Evolutionary conservation across 1,284 basidiomycete genomes (phyloP).

Genomic region (Puccinia hordei): DNA sequence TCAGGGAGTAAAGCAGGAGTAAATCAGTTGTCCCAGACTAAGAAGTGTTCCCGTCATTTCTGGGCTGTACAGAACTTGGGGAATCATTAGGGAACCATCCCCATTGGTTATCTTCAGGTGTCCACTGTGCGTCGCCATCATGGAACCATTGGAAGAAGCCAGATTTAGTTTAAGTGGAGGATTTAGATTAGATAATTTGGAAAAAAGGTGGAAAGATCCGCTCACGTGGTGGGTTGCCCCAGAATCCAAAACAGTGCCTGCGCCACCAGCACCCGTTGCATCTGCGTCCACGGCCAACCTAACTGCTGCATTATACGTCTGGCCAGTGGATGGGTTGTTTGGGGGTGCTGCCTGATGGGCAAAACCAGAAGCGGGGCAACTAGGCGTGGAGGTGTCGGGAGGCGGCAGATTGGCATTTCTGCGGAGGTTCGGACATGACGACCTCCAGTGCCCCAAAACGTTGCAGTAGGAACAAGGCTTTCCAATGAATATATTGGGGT

Average conservation of each 20-base stretch:
- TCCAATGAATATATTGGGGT: neutral
- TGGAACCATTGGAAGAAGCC: neutral
- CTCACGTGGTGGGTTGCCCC: conserved; percentile 20
- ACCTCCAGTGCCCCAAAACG: neutral
- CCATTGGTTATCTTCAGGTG: neutral
- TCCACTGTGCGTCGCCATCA: conserved; percentile 22
- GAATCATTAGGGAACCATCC: neutral
- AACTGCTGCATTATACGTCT: neutral
- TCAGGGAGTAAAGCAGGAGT: neutral
- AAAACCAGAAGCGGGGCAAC: conserved; percentile 23
- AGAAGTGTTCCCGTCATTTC: conserved; percentile 25
- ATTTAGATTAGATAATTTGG: neutral
- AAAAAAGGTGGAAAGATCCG: neutral
- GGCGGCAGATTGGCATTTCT: conserved; percentile 1
- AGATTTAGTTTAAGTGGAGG: neutral
- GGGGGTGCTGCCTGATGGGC: conserved; percentile 11
- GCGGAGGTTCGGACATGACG: neutral
- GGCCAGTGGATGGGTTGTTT: neutral
- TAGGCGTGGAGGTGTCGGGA: neutral
- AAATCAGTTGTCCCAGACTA: conserved; percentile 23
- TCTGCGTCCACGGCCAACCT: neutral
- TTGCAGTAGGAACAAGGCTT: neutral
- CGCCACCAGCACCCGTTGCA: neutral
- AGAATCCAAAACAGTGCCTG: conserved; percentile 22
- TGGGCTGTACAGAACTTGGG: neutral